Evolutionary conservation across 257 asterid species (phyloP), one percentile per base, ranked within the genome.

Genomic region (Rehmannia glutinosa): DNA sequence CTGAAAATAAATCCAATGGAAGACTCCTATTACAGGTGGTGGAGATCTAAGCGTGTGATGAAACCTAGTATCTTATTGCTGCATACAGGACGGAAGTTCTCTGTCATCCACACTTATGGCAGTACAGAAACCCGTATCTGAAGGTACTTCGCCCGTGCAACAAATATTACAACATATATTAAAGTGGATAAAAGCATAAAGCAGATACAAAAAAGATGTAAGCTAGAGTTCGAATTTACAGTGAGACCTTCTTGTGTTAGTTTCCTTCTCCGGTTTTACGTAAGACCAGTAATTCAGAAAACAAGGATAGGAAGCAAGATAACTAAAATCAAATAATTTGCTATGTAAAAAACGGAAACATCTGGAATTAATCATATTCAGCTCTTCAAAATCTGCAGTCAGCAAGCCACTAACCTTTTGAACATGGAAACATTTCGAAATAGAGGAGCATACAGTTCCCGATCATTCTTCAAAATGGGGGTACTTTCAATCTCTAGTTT

Each of bases 371-470:
- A 58, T 36, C 0, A n/a, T 10, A 50, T 4, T 17, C 24, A 16
- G 42, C 56, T 59, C 49, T 63, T 20, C 32, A 63, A 66, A 69
- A 49, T 4, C 47, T n/a, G 52, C 36, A 21, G 41, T 20, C 57
- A 25, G 57, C 74, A 21, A 42, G 43, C 49, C 6, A 66, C 78
- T 61, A 64, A 91, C 98, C 96, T 88, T 81, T 85, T 87, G 79
- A 91, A 91, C 80, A 72, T 78, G 56, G 98, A 89, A 32, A 85
- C 35, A 78, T 91, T 89, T 74, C 92, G 87, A 77, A 80, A 91
- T 43, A 87, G 75, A 59, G 96, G 94, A 53, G 89, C 85, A 66
- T 85, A 73, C 64, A 91, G 80, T 58, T 84, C 94, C 42, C 23
- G 33, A 20, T 82, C 88, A 73, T 64, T 84, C 75, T 78, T 85